Evolutionary conservation across 345 rosid genomes (phyloP).

Genomic region (Populus deltoides): DNA sequence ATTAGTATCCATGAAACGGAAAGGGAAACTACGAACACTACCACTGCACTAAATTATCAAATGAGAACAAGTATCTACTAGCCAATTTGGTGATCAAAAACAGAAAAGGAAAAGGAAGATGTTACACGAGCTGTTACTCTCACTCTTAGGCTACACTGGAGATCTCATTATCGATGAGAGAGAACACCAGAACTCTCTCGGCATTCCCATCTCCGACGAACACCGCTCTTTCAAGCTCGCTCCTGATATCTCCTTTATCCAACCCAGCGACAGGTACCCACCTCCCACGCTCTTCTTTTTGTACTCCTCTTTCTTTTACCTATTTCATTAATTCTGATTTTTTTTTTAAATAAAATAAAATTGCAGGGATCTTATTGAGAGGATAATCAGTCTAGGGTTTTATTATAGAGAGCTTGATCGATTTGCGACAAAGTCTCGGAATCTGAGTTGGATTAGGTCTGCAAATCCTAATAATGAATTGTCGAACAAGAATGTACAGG

Average conservation of each 20-base stretch:
- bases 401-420: conserved; percentile 90
- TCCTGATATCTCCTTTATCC: conserved; percentile 82
- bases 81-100: neutral
- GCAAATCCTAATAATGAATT: conserved; percentile 41
- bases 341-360: neutral
- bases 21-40: too few relatives aligned
- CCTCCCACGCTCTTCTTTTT: neutral
- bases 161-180: conserved; percentile 88
- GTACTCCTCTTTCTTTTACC: neutral
- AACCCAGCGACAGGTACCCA: conserved; percentile 71
- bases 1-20: too few relatives aligned
- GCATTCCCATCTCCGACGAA: conserved; percentile 54
- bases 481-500: conserved; percentile 23
- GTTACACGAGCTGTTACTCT: conserved; percentile 85
- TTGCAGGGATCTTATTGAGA: conserved; percentile 78
- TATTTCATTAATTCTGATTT: neutral
- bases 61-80: too few relatives aligned
- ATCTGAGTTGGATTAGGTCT: conserved; percentile 84
- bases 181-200: conserved; percentile 61
- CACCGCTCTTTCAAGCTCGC: conserved; percentile 76
- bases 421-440: conserved; percentile 65
- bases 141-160: conserved; percentile 88
- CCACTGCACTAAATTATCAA: too few relatives aligned
- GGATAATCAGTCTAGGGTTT: conserved; percentile 80
- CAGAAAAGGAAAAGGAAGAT: conserved; percentile 20